phyloP scores from a whole-genome alignment of 1,284 basidiomycete genomes.

The Uromyces viciae-fabae region DNA sequence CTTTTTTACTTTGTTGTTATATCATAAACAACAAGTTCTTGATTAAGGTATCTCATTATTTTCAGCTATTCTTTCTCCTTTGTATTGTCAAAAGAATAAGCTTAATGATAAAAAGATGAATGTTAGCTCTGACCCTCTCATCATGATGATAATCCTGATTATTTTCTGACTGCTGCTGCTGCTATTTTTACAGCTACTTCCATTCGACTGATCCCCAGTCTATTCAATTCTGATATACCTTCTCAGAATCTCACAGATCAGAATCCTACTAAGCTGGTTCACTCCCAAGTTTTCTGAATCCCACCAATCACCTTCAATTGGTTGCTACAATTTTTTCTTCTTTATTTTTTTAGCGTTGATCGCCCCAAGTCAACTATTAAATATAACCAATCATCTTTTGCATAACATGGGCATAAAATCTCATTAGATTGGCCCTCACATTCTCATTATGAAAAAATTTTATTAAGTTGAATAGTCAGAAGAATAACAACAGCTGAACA shows the following conservation, averaged over 20 bases:
- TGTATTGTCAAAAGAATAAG: background rate
- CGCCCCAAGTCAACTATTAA: too few species aligned
- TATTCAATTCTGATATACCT: background rate
- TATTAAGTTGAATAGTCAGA: too few species aligned
- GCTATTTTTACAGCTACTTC: constrained; percentile 2
- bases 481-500: too few species aligned
- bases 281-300: too few species aligned
- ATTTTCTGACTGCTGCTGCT: background rate
- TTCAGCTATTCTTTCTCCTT: constrained; percentile 16
- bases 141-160: background rate
- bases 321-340: too few species aligned
- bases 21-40: constrained; percentile 79
- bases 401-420: too few species aligned
- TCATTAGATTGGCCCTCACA: too few species aligned
- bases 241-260: background rate
- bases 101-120: background rate
- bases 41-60: constrained; percentile 57
- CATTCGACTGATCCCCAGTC: constrained; percentile 4
- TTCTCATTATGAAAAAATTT: too few species aligned
- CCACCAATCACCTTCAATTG: too few species aligned
- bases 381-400: too few species aligned
- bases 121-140: background rate
- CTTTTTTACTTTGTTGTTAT: constrained; percentile 75
- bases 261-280: background rate
- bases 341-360: too few species aligned